Evolutionary conservation across 1,284 basidiomycete genomes (phyloP).

Genomic region (Volvariella surrecta): DNA sequence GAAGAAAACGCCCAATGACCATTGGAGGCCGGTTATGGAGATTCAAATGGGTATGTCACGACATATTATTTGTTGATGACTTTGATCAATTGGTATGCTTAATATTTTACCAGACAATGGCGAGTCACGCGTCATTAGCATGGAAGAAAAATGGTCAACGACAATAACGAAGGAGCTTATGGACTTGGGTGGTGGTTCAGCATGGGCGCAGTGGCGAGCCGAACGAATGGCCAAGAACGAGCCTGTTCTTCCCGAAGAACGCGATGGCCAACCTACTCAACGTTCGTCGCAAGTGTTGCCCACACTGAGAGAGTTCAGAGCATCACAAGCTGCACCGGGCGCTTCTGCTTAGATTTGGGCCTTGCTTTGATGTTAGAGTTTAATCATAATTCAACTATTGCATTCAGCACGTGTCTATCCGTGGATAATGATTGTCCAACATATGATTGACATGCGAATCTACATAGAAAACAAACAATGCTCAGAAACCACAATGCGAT

Average conservation of each 20-base stretch:
- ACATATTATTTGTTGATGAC: background rate
- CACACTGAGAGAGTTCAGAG: constrained; percentile 16
- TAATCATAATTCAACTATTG: too few relatives aligned
- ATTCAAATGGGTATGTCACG: constrained; percentile 42
- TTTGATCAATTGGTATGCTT: too few relatives aligned
- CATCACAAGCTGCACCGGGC: constrained; percentile 8
- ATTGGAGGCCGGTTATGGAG: constrained; percentile 49
- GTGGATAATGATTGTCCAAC: too few relatives aligned
- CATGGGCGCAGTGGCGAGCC: constrained; percentile 51
- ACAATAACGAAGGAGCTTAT: constrained; percentile 60
- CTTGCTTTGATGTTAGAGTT: too few relatives aligned
- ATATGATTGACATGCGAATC: too few relatives aligned
- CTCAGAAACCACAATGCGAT: too few relatives aligned
- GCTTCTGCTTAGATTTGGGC: background rate
- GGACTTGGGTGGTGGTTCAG: constrained; percentile 49
- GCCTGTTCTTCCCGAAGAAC: constrained; percentile 37
- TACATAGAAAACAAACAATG: too few relatives aligned
- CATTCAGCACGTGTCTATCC: too few relatives aligned
- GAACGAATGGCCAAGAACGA: constrained; percentile 35
- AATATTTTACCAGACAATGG: constrained; percentile 40
- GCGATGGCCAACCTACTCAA: constrained; percentile 15
- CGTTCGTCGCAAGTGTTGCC: constrained; percentile 12
- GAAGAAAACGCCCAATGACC: constrained; percentile 41
- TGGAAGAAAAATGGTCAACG: constrained; percentile 61
- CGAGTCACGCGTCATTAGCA: constrained; percentile 34